Evolutionary conservation across 768 basidiomycete genomes (phyloP).

Genomic region (Leucosporidium scottii): DNA sequence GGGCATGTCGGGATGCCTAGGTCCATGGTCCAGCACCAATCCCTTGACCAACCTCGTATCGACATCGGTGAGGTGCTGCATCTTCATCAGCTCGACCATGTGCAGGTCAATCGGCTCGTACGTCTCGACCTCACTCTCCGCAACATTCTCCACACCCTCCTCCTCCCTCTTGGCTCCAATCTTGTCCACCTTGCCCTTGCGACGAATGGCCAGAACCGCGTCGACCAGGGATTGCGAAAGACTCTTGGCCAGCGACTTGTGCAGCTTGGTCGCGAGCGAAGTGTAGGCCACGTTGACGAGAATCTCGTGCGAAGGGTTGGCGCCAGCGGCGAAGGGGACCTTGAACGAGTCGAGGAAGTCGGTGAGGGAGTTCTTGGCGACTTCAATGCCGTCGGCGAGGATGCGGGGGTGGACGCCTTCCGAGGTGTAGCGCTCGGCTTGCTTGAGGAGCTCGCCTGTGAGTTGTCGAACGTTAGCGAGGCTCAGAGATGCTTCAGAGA

Average conservation of each 20-base stretch:
- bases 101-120: constrained; percentile 91
- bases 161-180: constrained; percentile 50
- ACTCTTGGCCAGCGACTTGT: constrained; percentile 68
- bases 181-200: constrained; percentile 52
- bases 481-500: constrained; percentile 3
- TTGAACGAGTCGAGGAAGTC: constrained; percentile 88
- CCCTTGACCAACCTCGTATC: constrained; percentile 95
- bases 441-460: constrained; percentile 61
- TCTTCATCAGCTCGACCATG: constrained; percentile 99
- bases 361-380: constrained; percentile 74
- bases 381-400: constrained; percentile 88
- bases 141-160: constrained; percentile 52
- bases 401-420: constrained; percentile 98
- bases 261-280: constrained; percentile 91
- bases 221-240: constrained; percentile 91
- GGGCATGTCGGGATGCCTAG: constrained; percentile 95
- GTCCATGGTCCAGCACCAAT: constrained; percentile 90
- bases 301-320: constrained; percentile 70
- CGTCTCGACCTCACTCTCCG: constrained; percentile 51
- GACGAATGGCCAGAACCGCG: constrained; percentile 78
- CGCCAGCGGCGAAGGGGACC: constrained; percentile 51
- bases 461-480: no score
- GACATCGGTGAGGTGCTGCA: constrained; percentile 97
- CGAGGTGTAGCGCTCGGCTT: constrained; percentile 93
- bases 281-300: constrained; percentile 89